phyloP scores from a whole-genome alignment of 2,329 filamentous ascomycete species.

The Hymenoscyphus repandus region DNA sequence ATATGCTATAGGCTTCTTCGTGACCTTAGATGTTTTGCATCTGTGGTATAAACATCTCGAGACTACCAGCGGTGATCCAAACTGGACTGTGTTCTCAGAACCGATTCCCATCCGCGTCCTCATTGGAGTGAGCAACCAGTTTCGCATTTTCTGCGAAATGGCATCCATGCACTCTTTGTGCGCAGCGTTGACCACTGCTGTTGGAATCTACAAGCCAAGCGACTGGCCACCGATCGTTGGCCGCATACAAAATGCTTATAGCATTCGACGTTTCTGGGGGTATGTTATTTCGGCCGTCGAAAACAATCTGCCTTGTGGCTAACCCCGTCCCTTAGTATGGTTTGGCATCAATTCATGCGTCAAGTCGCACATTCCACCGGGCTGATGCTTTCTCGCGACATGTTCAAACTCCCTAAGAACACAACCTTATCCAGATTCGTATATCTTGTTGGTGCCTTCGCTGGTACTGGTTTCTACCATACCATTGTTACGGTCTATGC shows the following conservation, averaged over 20 bases:
- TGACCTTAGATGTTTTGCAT: neutral
- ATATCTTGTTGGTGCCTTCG: neutral
- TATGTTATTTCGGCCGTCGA: neutral
- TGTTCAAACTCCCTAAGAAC: neutral
- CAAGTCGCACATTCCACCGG: neutral
- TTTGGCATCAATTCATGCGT: constrained; percentile 1
- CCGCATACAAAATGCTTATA: neutral
- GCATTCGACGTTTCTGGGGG: neutral
- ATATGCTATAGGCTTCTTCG: neutral
- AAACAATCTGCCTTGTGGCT: neutral
- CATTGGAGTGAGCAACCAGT: constrained; percentile 1
- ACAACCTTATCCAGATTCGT: neutral
- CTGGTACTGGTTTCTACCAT: neutral
- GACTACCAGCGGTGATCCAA: neutral
- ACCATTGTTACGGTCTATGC: constrained; percentile 1
- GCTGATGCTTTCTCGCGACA: neutral
- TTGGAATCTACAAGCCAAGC: neutral
- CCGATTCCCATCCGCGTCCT: neutral
- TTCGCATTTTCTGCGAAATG: constrained; percentile 2
- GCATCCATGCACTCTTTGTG: neutral
- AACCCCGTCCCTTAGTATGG: neutral
- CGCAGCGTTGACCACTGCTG: neutral
- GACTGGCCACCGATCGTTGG: constrained; percentile 2
- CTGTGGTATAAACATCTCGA: neutral
- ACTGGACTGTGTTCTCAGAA: neutral